Evolutionary conservation across 2,329 filamentous ascomycete species (phyloP).

Genomic region (Penicillium expansum): DNA sequence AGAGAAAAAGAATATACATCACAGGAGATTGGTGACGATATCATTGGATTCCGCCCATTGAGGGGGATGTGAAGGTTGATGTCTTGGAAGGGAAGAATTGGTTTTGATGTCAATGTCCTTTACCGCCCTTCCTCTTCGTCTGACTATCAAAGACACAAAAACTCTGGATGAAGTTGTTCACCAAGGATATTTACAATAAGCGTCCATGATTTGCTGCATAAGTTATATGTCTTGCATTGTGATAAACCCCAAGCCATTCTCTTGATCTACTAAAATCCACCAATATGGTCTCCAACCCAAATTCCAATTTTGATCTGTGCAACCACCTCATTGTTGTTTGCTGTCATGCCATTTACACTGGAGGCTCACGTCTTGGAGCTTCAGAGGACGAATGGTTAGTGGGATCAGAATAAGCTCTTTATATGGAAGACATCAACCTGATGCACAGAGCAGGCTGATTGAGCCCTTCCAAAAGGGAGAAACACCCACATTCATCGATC

Average conservation of each 20-base stretch:
- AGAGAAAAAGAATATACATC: constrained; percentile 12
- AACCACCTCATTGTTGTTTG: constrained; percentile 72
- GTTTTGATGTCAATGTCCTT: background rate
- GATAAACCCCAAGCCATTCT: background rate
- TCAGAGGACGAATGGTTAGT: constrained; percentile 60
- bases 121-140: background rate
- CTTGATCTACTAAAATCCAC: no score
- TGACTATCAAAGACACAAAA: background rate
- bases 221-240: background rate
- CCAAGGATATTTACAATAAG: background rate
- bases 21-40: background rate
- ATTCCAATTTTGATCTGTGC: background rate
- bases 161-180: background rate
- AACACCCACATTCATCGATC: constrained; percentile 73
- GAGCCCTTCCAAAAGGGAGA: constrained; percentile 75
- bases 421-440: background rate
- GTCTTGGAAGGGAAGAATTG: background rate
- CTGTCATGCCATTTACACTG: constrained; percentile 76
- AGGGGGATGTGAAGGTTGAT: background rate
- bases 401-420: background rate
- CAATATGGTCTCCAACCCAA: background rate
- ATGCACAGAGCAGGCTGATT: constrained; percentile 55
- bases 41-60: background rate
- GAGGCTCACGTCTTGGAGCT: constrained; percentile 53
- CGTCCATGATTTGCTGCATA: background rate